phyloP scores from a whole-genome alignment of 1,139 yeast genomes.

The Starmera stellimalicola region DNA sequence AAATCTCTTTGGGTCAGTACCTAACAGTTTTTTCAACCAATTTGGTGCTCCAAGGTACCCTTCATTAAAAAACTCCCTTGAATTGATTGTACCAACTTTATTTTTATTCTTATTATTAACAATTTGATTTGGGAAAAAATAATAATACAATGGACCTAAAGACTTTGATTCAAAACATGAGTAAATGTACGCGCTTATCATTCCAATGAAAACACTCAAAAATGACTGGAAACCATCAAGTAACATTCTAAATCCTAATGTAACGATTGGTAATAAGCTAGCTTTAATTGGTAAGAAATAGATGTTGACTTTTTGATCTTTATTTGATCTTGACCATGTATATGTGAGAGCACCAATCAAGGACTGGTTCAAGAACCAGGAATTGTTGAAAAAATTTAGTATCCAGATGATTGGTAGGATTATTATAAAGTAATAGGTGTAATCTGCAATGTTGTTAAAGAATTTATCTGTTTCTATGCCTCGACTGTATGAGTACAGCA shows the following conservation, averaged over 20 bases:
- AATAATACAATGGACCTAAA: slow-evolving; percentile 33
- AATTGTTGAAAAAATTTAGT: slow-evolving; percentile 4
- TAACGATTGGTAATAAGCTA: slow-evolving; percentile 47
- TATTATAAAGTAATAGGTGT: slow-evolving; percentile 42
- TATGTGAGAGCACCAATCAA: slow-evolving; percentile 42
- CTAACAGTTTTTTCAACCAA: slow-evolving; percentile 16
- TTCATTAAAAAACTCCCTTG: slow-evolving; percentile 18
- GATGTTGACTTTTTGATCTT: slow-evolving; percentile 41
- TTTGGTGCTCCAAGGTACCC: slow-evolving; percentile 28
- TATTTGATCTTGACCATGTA: slow-evolving; percentile 49
- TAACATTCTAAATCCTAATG: slow-evolving; percentile 38
- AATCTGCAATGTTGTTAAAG: slow-evolving; percentile 43
- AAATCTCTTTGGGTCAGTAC: background rate
- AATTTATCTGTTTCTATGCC: slow-evolving; percentile 50
- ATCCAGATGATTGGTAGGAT: slow-evolving; percentile 34
- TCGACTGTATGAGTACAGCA: slow-evolving; percentile 47
- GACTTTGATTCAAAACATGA: slow-evolving; percentile 52
- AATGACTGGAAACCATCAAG: slow-evolving; percentile 32
- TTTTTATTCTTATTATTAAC: slow-evolving; percentile 19
- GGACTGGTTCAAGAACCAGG: slow-evolving; percentile 3
- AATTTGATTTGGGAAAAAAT: slow-evolving; percentile 13
- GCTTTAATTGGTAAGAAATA: slow-evolving; percentile 49
- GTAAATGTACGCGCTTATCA: slow-evolving; percentile 46
- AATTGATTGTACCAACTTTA: slow-evolving; percentile 26
- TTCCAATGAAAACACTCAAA: slow-evolving; percentile 37